Conservation (phyloP, 73 alveolate species). For the Effrenium voratum region DNA sequence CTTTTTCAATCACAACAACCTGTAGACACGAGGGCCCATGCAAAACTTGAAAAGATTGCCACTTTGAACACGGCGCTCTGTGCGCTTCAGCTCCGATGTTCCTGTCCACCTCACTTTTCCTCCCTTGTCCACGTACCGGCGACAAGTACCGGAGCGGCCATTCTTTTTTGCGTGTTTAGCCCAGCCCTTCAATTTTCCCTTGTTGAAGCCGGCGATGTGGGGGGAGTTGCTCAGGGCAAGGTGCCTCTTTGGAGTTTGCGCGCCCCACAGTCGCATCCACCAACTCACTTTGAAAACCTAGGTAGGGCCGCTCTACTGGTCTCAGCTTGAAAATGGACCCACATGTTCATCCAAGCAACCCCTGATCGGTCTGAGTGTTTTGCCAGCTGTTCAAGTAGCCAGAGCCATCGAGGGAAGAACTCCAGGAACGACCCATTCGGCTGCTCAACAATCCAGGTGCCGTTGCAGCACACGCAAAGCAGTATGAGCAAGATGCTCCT, state of each 20-base stretch:
- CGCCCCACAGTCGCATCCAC: not conserved
- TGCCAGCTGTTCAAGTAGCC: not conserved
- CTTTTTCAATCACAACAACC: no score
- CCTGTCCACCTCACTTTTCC: not conserved
- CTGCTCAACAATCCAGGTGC: not conserved
- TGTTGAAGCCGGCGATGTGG: not conserved
- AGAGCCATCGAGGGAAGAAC: slow-evolving; percentile 1
- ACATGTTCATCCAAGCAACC: not conserved
- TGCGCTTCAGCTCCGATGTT: not conserved
- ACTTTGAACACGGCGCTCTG: not conserved
- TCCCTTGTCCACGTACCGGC: not conserved
- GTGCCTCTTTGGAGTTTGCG: slow-evolving; percentile 17
- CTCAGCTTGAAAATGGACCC: not conserved
- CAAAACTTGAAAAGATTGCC: not conserved
- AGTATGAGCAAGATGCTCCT: not conserved
- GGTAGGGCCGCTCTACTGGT: not conserved
- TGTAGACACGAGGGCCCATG: no score
- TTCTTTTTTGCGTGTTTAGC: not conserved
- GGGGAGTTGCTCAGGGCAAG: not conserved
- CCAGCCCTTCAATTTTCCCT: not conserved
- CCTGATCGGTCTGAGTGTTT: not conserved
- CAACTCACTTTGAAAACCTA: not conserved
- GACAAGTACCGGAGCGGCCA: not conserved
- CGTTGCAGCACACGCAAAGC: not conserved
- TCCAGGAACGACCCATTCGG: not conserved